A percentile compares a stretch with the other conserved stretches of the same genome.
These are phyloP conservation scores for Hysterangium stoloniferum DNA, from an alignment of 768 basidiomycete genomes.

Conservation along the genomic window DNA sequence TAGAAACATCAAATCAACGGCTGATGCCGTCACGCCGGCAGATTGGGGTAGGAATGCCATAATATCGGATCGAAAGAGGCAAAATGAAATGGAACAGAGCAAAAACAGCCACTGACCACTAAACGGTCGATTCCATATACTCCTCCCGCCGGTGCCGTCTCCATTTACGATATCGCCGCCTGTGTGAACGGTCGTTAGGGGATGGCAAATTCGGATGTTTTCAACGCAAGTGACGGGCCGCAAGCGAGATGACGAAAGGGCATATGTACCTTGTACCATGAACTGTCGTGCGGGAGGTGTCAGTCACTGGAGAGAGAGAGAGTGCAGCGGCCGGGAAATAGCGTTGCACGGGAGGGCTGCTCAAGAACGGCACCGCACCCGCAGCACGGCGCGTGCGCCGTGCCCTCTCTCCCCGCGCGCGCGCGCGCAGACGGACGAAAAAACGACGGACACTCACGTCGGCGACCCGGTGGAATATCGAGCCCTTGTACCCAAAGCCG, in stretches of 20 bases:
- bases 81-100: too few relatives aligned
- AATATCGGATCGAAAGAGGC: too few relatives aligned
- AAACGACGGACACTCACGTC: background rate
- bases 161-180: slow-evolving; percentile 32
- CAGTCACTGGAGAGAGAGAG: background rate
- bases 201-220: too few relatives aligned
- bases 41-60: too few relatives aligned
- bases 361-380: too few relatives aligned
- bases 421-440: background rate
- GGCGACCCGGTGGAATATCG: slow-evolving; percentile 52
- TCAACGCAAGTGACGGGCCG: background rate
- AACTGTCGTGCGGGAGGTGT: background rate
- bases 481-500: slow-evolving; percentile 65
- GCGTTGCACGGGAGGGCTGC: too few relatives aligned
- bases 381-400: background rate
- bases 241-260: background rate
- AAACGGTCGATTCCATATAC: slow-evolving; percentile 9
- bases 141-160: slow-evolving; percentile 30
- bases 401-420: background rate
- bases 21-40: too few relatives aligned
- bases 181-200: too few relatives aligned
- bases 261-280: slow-evolving; percentile 8
- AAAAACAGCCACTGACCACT: too few relatives aligned
- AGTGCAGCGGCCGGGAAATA: background rate
- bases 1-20: too few relatives aligned